A percentile compares a stretch with the other conserved stretches of the same genome.
Conservation (phyloP, 257 asterid species). For the Jaltomata sinuosa region DNA sequence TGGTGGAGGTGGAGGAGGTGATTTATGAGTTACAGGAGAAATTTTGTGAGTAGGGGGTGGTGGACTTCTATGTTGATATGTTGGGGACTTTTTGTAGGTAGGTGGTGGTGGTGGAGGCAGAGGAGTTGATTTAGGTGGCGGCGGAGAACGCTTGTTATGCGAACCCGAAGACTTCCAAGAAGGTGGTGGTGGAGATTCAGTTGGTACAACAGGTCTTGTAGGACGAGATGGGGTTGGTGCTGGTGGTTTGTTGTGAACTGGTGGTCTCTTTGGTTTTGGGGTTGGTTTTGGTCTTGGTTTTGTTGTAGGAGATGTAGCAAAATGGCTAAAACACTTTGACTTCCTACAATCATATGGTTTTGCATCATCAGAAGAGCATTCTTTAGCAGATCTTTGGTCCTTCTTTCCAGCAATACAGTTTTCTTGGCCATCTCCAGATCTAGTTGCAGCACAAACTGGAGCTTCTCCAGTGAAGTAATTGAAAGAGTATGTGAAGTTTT, state of each 20-base stretch:
- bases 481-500: conserved; percentile 48
- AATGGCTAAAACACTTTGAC: conserved; percentile 29
- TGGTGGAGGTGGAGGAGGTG: conserved; percentile 14
- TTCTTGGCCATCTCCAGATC: conserved; percentile 42
- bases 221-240: background rate
- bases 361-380: conserved; percentile 64
- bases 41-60: conserved; percentile 25
- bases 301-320: conserved; percentile 5
- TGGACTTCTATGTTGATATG: conserved; percentile 13
- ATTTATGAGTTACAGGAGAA: conserved; percentile 4
- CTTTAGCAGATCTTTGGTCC: conserved; percentile 52
- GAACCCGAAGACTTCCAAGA: background rate
- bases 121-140: conserved; percentile 4
- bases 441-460: conserved; percentile 26
- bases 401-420: conserved; percentile 65
- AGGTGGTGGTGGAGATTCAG: conserved; percentile 16
- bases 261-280: background rate
- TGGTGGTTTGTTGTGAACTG: background rate
- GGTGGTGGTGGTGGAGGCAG: conserved; percentile 10
- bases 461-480: conserved; percentile 53
- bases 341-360: conserved; percentile 70
- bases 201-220: conserved; percentile 6
- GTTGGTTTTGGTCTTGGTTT: background rate
- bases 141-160: background rate
- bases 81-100: background rate